Percentiles rank a stretch among this genome's conserved stretches.
phyloP scores from a whole-genome alignment of 148 eudicot species.

The Rhododendron griersonianum region DNA sequence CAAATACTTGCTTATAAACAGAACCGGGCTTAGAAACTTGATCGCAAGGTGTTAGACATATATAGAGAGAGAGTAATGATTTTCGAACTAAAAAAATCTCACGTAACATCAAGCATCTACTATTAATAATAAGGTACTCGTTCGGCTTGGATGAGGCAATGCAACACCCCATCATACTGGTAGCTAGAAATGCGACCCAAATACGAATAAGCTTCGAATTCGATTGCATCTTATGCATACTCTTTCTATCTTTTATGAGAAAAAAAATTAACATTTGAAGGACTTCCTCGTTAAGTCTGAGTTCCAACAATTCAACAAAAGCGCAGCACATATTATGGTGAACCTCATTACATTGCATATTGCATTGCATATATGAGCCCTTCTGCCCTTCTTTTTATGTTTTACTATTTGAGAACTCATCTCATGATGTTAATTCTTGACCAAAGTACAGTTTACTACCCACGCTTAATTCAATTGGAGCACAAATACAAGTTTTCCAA shows the following conservation, averaged over 20 bases:
- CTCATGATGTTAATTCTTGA: not conserved
- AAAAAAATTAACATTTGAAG: not conserved
- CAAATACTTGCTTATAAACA: no score
- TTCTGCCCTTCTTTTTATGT: no score
- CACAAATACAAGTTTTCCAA: not conserved
- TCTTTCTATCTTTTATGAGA: not conserved
- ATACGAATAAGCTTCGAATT: not conserved
- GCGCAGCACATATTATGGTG: not conserved
- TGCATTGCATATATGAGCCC: no score
- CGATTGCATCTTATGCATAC: not conserved
- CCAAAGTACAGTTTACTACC: not conserved
- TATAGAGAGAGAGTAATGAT: no score
- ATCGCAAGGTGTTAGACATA: no score
- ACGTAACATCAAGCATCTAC: not conserved
- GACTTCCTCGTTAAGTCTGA: not conserved
- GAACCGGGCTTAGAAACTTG: no score
- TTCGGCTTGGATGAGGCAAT: no score
- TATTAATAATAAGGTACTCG: no score
- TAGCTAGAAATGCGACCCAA: not conserved
- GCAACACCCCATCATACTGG: not conserved
- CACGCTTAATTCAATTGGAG: not conserved
- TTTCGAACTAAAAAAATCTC: no score
- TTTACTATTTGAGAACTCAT: not conserved
- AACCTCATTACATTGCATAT: not conserved
- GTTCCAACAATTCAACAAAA: not conserved